Percentiles rank a stretch among this genome's conserved stretches.
phyloP scores from a whole-genome alignment of 2,329 filamentous ascomycete species.

The Fusarium sp. region DNA sequence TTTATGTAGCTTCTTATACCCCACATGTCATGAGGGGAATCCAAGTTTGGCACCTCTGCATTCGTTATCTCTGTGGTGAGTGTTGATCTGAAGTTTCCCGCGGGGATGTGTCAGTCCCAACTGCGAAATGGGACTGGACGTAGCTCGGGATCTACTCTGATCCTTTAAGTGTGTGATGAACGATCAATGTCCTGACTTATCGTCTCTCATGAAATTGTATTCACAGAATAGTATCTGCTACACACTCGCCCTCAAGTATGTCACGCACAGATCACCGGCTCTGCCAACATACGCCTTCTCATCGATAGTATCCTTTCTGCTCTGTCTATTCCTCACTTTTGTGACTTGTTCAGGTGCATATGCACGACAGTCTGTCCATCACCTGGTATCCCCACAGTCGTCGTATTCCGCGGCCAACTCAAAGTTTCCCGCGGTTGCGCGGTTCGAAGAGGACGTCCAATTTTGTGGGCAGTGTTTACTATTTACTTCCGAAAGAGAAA shows the following conservation, averaged over 20 bases:
- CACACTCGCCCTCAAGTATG: too few species aligned
- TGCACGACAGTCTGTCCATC: background rate
- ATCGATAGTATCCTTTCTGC: too few species aligned
- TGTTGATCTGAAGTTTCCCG: constrained; percentile 15
- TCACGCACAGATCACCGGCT: too few species aligned
- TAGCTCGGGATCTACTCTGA: background rate
- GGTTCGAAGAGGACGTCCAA: background rate
- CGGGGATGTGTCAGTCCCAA: background rate
- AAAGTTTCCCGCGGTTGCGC: constrained; percentile 14
- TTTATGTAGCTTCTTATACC: background rate
- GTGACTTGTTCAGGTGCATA: background rate
- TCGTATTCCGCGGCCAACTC: constrained; percentile 2
- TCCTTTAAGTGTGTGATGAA: background rate
- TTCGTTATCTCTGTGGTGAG: constrained; percentile 7
- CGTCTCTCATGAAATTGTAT: background rate
- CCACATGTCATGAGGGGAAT: background rate
- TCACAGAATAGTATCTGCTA: background rate
- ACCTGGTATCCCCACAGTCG: background rate
- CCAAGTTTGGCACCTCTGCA: background rate
- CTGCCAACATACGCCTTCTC: too few species aligned
- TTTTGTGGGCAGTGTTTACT: background rate
- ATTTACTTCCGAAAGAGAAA: background rate
- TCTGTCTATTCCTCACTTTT: background rate
- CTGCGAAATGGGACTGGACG: background rate
- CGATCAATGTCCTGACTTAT: accelerated